Evolutionary conservation across 176 grass and related monocot genomes (phyloP), one percentile per base, ranked within the genome.

Genomic region (Neostapfia colusana): DNA sequence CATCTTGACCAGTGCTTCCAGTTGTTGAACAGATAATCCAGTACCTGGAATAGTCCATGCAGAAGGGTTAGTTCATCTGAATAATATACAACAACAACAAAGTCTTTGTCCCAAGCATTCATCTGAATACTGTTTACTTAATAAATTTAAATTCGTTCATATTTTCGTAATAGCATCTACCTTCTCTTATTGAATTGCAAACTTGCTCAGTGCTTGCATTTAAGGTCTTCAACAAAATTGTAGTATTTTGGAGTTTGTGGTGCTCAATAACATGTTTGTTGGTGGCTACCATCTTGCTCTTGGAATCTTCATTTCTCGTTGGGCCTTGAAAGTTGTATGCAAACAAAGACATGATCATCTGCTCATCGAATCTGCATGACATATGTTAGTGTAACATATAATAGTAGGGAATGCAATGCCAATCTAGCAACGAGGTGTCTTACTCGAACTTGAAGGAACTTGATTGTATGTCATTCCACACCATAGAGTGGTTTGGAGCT

Each of bases 1-100:
- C 94, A 97, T 97, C 80, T 97, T 97, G 28, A 87, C 88, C 35
- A 97, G 81, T 0, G 91, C 91, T 67, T 93, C 90, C 15, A 97
- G 81, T 60, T 97, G 90, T 83, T 91, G 90, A 35, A 67, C 68
- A 8, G 88, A 89, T 69, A 97, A 83, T 70, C 94, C 94, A 56
- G 46, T 83, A 57, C 90, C 94, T 97, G 54, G 76, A 28, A 31
- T 35, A 55, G 25, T 26, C 41, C 11, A 79, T 15, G 41, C 11
- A 81, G 2, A 5, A 58, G 21, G 8, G 11, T 78, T 28, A 17
- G 48, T 73, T 87, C 31, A 59, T 72, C 7, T 66, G 1, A 0
- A 65, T 41, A 35, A n/a, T n/a, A n/a, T n/a, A n/a, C n/a, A n/a
- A n/a, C n/a, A n/a, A n/a, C n/a, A n/a, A n/a, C n/a, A n/a, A n/a